Conservation (phyloP, 2,329 filamentous ascomycete species). For the Fonsecaea nubica region DNA sequence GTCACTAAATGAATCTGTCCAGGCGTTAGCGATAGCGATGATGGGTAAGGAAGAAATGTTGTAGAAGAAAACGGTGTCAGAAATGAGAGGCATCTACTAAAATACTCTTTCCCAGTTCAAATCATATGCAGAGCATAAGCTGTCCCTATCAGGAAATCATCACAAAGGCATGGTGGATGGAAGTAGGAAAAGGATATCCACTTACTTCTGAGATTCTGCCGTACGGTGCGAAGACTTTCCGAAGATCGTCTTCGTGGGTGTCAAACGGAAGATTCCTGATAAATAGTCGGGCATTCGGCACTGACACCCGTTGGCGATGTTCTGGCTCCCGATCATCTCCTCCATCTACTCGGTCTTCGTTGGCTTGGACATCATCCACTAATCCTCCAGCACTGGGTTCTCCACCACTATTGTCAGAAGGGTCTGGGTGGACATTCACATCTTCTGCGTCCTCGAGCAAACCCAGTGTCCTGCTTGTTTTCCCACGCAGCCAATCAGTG, state of each 20-base stretch:
- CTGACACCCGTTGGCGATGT: conserved; percentile 40
- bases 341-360: conserved; percentile 28
- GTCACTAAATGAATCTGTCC: conserved; percentile 83
- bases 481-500: conserved; percentile 88
- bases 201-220: conserved; percentile 88
- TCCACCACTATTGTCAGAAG: conserved; percentile 31
- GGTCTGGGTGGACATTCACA: not conserved
- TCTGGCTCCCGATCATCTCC: conserved; percentile 23
- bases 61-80: conserved; percentile 62
- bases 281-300: conserved; percentile 74
- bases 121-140: conserved; percentile 95
- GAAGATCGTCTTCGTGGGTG: conserved; percentile 77
- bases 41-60: conserved; percentile 36
- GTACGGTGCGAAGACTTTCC: conserved; percentile 71
- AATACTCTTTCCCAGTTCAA: conserved; percentile 90
- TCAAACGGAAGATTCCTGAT: conserved; percentile 86
- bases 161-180: conserved; percentile 60
- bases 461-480: conserved; percentile 84
- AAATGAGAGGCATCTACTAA: conserved; percentile 99
- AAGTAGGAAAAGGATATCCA: conserved; percentile 38
- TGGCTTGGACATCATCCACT: conserved; percentile 30
- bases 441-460: conserved; percentile 76
- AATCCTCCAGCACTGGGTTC: conserved; percentile 37
- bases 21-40: conserved; percentile 50
- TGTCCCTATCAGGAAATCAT: conserved; percentile 99